Evolutionary conservation across 1,139 yeast genomes (phyloP).

Genomic region (Pichia sp.): DNA sequence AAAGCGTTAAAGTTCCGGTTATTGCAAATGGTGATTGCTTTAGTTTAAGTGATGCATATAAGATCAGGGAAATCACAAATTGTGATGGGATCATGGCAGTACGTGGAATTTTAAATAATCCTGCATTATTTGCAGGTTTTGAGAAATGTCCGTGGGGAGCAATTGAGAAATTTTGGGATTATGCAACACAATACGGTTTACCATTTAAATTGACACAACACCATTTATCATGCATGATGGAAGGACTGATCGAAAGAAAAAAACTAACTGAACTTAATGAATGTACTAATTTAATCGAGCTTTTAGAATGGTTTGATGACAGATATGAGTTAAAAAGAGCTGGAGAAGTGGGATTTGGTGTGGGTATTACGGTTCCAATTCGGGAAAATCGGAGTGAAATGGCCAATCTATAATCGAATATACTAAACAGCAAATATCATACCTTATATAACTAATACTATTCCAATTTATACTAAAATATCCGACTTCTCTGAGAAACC

Average conservation of each 20-base stretch:
- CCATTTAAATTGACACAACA: conserved; percentile 83
- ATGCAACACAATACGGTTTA: conserved; percentile 70
- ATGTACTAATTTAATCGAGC: conserved; percentile 47
- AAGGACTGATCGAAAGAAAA: conserved; percentile 49
- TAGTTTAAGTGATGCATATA: conserved; percentile 51
- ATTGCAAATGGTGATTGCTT: conserved; percentile 96
- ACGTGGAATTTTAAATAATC: conserved; percentile 78
- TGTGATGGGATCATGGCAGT: conserved; percentile 96
- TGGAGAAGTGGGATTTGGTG: conserved; percentile 65
- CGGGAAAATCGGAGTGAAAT: conserved; percentile 31
- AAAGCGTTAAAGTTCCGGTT: conserved; percentile 64
- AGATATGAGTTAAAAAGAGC: conserved; percentile 58
- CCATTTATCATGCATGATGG: conserved; percentile 81
- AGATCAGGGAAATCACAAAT: conserved; percentile 59
- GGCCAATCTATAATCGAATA: conserved; percentile 30
- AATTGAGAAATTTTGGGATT: conserved; percentile 74
- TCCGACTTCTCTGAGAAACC: neutral
- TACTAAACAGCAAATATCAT: neutral
- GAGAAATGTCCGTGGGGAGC: conserved; percentile 83
- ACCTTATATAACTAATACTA: too few relatives aligned
- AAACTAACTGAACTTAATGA: conserved; percentile 61
- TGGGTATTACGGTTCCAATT: conserved; percentile 50
- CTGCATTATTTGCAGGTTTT: conserved; percentile 77
- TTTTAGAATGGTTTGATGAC: conserved; percentile 77
- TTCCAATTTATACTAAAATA: too few relatives aligned